phyloP scores from a whole-genome alignment of 305 asterid species.

The Fraxinus nigra region DNA sequence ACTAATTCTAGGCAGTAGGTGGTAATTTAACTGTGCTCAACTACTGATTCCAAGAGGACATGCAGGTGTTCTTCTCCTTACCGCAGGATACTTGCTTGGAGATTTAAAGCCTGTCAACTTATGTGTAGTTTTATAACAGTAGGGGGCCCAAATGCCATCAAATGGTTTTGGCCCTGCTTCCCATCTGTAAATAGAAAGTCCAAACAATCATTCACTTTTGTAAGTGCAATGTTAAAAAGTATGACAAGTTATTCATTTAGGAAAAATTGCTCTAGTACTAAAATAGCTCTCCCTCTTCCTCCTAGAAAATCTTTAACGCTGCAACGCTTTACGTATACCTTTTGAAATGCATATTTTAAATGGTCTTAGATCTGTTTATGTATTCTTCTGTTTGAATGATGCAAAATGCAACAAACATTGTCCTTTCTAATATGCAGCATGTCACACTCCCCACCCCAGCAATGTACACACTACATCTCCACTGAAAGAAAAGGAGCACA shows the following conservation, averaged over 20 bases:
- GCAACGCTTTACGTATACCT: background rate
- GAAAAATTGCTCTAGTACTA: conserved; percentile 1
- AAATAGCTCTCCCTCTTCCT: background rate
- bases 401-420: background rate
- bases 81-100: conserved; percentile 41
- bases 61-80: conserved; percentile 27
- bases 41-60: conserved; percentile 6
- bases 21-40: background rate
- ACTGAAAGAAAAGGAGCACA: background rate
- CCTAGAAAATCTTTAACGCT: background rate
- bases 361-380: background rate
- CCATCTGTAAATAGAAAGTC: conserved; percentile 36
- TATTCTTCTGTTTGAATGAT: background rate
- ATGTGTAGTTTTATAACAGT: conserved; percentile 48
- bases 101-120: conserved; percentile 40
- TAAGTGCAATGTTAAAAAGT: background rate
- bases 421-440: background rate
- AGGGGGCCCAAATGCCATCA: conserved; percentile 55
- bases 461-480: background rate
- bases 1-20: background rate
- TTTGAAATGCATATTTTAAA: background rate
- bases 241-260: background rate
- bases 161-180: conserved; percentile 47
- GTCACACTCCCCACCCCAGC: background rate
- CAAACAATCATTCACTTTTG: background rate